These are phyloP conservation scores for Maudiozyma bulderi DNA, from an alignment of 805 yeast genomes.

Conservation along the genomic window DNA sequence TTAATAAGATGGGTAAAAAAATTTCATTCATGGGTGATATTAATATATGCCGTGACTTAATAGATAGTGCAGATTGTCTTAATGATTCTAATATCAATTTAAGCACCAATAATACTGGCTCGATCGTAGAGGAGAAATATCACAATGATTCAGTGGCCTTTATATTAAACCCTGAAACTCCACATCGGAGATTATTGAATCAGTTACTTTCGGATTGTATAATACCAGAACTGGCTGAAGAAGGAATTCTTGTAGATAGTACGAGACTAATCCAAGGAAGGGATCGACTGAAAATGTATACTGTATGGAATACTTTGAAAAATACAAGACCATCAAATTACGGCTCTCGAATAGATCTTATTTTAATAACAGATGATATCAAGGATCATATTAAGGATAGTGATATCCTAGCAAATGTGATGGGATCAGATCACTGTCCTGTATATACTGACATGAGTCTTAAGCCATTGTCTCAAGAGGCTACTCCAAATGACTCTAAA, in stretches of 20 bases:
- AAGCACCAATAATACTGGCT: slow-evolving; percentile 34
- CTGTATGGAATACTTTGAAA: slow-evolving; percentile 83
- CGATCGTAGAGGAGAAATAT: slow-evolving; percentile 22
- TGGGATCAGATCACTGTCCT: slow-evolving; percentile 96
- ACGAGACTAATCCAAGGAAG: slow-evolving; percentile 49
- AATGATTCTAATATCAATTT: slow-evolving; percentile 9
- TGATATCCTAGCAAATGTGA: slow-evolving; percentile 53
- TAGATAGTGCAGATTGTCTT: slow-evolving; percentile 71
- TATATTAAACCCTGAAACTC: slow-evolving; percentile 31
- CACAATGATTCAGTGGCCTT: slow-evolving; percentile 29
- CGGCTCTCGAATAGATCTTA: slow-evolving; percentile 82
- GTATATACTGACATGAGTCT: slow-evolving; percentile 48
- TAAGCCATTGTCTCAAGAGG: slow-evolving; percentile 25
- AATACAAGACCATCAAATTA: slow-evolving; percentile 71
- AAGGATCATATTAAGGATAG: slow-evolving; percentile 30
- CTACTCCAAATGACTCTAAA: slow-evolving; percentile 1
- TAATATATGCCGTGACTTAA: slow-evolving; percentile 68
- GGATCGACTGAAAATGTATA: slow-evolving; percentile 52
- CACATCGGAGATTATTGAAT: slow-evolving; percentile 38
- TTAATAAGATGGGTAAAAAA: slow-evolving; percentile 48
- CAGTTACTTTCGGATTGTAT: slow-evolving; percentile 32
- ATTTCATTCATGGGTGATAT: slow-evolving; percentile 85
- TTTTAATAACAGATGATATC: slow-evolving; percentile 41
- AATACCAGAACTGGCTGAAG: slow-evolving; percentile 25
- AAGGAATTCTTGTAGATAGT: slow-evolving; percentile 46